A percentile compares a stretch with the other conserved stretches of the same genome.
These are phyloP conservation scores for Francoa sonchifolia DNA, from an alignment of 441 rosid species.

Conservation along the genomic window DNA sequence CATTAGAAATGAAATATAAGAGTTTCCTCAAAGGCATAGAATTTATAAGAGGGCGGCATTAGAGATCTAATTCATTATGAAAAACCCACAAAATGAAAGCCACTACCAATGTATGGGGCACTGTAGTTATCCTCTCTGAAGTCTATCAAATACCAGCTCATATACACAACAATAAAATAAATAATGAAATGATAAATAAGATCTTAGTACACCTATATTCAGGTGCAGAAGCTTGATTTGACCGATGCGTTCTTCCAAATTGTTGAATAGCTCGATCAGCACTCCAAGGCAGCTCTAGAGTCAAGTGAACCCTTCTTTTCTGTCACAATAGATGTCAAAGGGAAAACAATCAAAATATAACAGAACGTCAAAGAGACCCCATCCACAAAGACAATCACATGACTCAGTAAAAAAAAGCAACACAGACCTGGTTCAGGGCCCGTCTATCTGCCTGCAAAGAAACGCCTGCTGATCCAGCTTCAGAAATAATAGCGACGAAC, in stretches of 20 bases:
- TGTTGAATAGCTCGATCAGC: constrained; percentile 99
- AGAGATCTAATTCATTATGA: no score
- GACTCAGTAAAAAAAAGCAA: constrained; percentile 6
- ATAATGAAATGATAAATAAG: constrained; percentile 7
- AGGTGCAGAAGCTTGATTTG: constrained; percentile 99
- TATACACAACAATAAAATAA: background rate
- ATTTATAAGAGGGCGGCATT: no score
- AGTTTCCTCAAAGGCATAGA: no score
- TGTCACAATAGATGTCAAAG: constrained; percentile 20
- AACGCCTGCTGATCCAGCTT: constrained; percentile 99
- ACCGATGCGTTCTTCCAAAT: constrained; percentile 96
- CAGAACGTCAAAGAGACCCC: no score
- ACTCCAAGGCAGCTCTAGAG: constrained; percentile 99
- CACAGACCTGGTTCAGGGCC: constrained; percentile 70
- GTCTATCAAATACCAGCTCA: constrained; percentile 1
- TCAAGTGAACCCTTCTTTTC: constrained; percentile 96
- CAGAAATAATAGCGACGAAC: constrained; percentile 91
- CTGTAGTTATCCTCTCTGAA: no score
- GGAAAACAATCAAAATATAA: constrained; percentile 8
- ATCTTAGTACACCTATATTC: constrained; percentile 58
- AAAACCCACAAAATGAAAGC: no score
- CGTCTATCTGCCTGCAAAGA: constrained; percentile 98
- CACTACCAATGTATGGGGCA: no score
- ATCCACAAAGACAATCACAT: constrained; percentile 2
- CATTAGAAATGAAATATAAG: no score